Conservation (phyloP, 2,329 filamentous ascomycete species). For the Pyricularia sp. region DNA sequence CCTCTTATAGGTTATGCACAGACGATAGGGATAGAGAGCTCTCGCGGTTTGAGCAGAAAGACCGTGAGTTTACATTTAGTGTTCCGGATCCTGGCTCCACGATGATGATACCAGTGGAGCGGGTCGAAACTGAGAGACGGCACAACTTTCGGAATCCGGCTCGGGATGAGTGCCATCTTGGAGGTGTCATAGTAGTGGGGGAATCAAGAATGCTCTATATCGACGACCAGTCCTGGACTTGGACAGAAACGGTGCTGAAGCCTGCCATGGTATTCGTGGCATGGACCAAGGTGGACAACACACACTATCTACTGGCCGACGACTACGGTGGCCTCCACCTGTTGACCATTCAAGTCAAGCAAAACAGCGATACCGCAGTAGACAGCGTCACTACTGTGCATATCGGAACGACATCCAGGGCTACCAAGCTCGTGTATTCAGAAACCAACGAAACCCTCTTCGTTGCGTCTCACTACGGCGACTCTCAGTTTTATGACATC, state of each 20-base stretch:
- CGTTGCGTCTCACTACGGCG: conserved; percentile 82
- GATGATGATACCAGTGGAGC: conserved; percentile 50
- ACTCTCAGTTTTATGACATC: conserved; percentile 70
- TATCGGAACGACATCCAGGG: conserved; percentile 56
- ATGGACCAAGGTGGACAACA: conserved; percentile 74
- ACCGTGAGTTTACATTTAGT: conserved; percentile 40
- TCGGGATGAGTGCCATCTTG: conserved; percentile 42
- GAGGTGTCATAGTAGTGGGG: conserved; percentile 62
- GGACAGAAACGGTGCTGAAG: conserved; percentile 49
- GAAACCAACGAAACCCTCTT: conserved; percentile 55
- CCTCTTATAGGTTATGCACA: conserved; percentile 44
- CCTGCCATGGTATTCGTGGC: conserved; percentile 80
- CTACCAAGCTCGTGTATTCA: conserved; percentile 51
- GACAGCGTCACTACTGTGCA: conserved; percentile 53
- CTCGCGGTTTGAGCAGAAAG: conserved; percentile 42
- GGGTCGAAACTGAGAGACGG: conserved; percentile 41
- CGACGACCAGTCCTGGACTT: conserved; percentile 59
- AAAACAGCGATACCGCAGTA: conserved; percentile 53
- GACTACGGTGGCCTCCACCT: conserved; percentile 80
- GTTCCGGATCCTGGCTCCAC: conserved; percentile 42
- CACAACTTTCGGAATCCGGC: conserved; percentile 45
- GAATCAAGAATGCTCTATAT: conserved; percentile 78
- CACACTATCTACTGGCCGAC: conserved; percentile 78
- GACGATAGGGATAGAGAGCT: conserved; percentile 43
- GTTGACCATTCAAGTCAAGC: conserved; percentile 59